Evolutionary conservation across 306 rosid genomes (phyloP).

Genomic region (Sophora flavescens): DNA sequence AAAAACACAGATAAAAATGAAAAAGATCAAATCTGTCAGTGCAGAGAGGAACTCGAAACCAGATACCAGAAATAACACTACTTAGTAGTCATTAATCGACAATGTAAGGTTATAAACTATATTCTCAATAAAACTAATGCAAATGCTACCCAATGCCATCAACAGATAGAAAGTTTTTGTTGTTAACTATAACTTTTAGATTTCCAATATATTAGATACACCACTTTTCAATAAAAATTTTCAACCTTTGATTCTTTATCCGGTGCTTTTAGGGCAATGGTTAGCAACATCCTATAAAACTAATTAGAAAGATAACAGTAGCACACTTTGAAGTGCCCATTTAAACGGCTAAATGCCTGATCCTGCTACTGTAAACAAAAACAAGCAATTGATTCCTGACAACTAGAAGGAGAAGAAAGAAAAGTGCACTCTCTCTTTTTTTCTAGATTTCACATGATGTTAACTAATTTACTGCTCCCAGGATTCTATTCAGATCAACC

Average conservation of each 20-base stretch:
- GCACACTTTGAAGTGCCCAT: constrained; percentile 13
- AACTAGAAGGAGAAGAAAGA: neutral
- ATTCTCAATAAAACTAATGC: neutral
- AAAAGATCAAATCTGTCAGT: neutral
- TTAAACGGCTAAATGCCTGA: neutral
- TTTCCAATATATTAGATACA: too few species aligned
- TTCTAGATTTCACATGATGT: constrained; percentile 20
- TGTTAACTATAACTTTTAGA: too few species aligned
- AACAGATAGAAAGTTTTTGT: too few species aligned
- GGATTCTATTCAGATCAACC: constrained; percentile 13
- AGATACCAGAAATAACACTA: constrained; percentile 20
- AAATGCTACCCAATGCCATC: too few species aligned
- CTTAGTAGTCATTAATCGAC: neutral
- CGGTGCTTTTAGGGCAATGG: too few species aligned
- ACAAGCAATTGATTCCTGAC: constrained; percentile 22
- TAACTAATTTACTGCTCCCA: constrained; percentile 21
- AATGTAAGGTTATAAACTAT: neutral
- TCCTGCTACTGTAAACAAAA: constrained; percentile 12
- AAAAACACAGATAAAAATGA: neutral
- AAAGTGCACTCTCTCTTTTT: constrained; percentile 27
- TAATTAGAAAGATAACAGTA: too few species aligned
- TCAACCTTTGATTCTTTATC: too few species aligned
- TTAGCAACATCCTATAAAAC: too few species aligned
- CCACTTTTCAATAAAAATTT: too few species aligned
- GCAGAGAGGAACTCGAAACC: constrained; percentile 11